A percentile compares a stretch with the other conserved stretches of the same genome.
Evolutionary conservation across 1,284 basidiomycete species (phyloP).

Genomic region (Cystobasidium slooffiae): DNA sequence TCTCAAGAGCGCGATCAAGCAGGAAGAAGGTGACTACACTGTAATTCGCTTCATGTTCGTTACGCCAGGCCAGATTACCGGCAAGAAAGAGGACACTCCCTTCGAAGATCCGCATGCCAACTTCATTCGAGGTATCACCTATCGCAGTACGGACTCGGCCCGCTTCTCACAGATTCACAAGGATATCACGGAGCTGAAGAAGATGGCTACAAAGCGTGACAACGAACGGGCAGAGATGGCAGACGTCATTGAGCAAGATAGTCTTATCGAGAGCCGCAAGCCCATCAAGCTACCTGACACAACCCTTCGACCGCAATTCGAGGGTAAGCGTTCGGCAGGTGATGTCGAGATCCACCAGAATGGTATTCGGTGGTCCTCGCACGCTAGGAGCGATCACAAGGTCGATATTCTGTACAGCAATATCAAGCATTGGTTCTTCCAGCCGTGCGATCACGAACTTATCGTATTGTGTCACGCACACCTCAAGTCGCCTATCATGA

Average conservation of each 20-base stretch:
- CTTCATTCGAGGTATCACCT: conserved; percentile 93
- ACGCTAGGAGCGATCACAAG: conserved; percentile 74
- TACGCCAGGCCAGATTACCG: conserved; percentile 94
- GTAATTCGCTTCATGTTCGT: conserved; percentile 98
- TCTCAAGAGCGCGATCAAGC: conserved; percentile 97
- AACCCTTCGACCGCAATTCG: conserved; percentile 88
- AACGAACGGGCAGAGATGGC: conserved; percentile 98
- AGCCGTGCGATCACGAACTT: conserved; percentile 95
- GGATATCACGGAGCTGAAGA: conserved; percentile 93
- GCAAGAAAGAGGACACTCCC: conserved; percentile 98
- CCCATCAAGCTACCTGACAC: conserved; percentile 86
- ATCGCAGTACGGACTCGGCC: conserved; percentile 84
- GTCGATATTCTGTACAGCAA: conserved; percentile 96
- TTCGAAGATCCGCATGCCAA: conserved; percentile 97
- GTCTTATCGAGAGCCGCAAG: conserved; percentile 82
- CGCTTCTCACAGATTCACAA: conserved; percentile 88
- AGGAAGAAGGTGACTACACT: conserved; percentile 93
- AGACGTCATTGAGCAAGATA: conserved; percentile 94
- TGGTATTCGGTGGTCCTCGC: conserved; percentile 89
- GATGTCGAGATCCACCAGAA: conserved; percentile 98
- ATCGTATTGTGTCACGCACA: conserved; percentile 94
- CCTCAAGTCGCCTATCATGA: conserved; percentile 94
- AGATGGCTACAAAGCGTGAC: conserved; percentile 94
- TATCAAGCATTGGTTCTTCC: conserved; percentile 98
- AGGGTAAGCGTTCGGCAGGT: conserved; percentile 83